Conservation (phyloP, 192 early-diverging fungal species). For the Rhizoclosmatium globosum region DNA sequence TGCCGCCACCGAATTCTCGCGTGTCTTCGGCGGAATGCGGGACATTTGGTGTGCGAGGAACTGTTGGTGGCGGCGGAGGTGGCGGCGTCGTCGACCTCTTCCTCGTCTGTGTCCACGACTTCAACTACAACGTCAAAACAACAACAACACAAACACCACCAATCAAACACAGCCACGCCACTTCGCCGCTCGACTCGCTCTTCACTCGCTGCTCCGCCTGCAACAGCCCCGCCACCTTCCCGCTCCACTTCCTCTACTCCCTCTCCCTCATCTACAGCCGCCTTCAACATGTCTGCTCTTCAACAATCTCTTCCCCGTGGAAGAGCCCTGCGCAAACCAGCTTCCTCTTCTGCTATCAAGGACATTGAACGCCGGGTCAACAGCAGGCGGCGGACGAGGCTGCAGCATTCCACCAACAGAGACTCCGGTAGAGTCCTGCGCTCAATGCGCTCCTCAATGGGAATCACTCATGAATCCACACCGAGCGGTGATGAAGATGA, state of each 20-base stretch:
- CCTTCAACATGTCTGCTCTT: not conserved
- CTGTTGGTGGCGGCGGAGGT: not conserved
- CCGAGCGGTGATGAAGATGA: not conserved
- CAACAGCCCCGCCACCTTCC: not conserved
- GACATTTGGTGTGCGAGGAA: conserved; percentile 13
- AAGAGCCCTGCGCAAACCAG: not conserved
- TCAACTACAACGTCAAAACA: not conserved
- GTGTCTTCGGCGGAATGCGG: conserved; percentile 1
- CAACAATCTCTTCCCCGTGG: not conserved
- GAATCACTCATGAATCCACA: not conserved
- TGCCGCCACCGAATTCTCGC: conserved; percentile 30
- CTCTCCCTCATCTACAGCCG: not conserved
- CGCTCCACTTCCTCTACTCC: not conserved
- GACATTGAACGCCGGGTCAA: not conserved
- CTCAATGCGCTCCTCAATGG: not conserved
- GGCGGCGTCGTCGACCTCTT: not conserved
- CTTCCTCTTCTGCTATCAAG: not conserved
- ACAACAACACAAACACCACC: not conserved
- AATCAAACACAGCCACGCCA: not conserved
- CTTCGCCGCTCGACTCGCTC: not conserved
- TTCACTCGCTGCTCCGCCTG: not conserved
- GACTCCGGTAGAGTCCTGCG: not conserved
- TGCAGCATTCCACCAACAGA: not conserved
- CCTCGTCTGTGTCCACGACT: not conserved
- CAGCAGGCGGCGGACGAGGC: not conserved